Evolutionary conservation across 2,329 filamentous ascomycete species (phyloP).

Genomic region (Paecilomyces formosus): DNA sequence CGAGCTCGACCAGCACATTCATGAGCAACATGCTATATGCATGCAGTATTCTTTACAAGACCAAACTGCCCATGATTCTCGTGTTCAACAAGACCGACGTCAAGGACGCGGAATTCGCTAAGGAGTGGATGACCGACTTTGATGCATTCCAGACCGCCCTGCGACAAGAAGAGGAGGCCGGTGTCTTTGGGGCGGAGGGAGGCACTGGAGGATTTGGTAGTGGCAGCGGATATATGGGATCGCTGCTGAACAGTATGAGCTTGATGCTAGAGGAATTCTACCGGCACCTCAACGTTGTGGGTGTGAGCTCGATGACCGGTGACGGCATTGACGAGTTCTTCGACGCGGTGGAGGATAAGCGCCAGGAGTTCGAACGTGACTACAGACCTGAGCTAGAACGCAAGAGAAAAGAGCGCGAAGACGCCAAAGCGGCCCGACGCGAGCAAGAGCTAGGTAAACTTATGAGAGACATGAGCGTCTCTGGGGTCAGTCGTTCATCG

Average conservation of each 20-base stretch:
- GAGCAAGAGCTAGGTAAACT: slow-evolving; percentile 83
- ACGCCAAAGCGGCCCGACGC: slow-evolving; percentile 61
- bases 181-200: slow-evolving; percentile 66
- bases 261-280: slow-evolving; percentile 97
- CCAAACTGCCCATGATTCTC: slow-evolving; percentile 94
- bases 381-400: slow-evolving; percentile 89
- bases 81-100: slow-evolving; percentile 99
- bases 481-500: slow-evolving; percentile 25
- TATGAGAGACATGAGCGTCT: slow-evolving; percentile 84
- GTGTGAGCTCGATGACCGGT: slow-evolving; percentile 87
- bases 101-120: slow-evolving; percentile 81
- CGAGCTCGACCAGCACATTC: slow-evolving; percentile 88
- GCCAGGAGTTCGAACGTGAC: slow-evolving; percentile 77
- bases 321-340: slow-evolving; percentile 93
- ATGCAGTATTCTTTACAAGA: slow-evolving; percentile 98
- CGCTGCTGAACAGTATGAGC: slow-evolving; percentile 93
- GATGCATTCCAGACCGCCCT: slow-evolving; percentile 89
- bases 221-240: slow-evolving; percentile 93
- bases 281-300: slow-evolving; percentile 83
- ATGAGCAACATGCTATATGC: slow-evolving; percentile 99
- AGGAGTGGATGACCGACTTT: slow-evolving; percentile 99
- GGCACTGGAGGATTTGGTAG: slow-evolving; percentile 52
- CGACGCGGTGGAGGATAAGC: slow-evolving; percentile 76
- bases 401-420: slow-evolving; percentile 65
- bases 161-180: slow-evolving; percentile 67